Base-by-base conservation (phyloP, 441 rosid species). In the Dalechampia spathulata region DNA sequence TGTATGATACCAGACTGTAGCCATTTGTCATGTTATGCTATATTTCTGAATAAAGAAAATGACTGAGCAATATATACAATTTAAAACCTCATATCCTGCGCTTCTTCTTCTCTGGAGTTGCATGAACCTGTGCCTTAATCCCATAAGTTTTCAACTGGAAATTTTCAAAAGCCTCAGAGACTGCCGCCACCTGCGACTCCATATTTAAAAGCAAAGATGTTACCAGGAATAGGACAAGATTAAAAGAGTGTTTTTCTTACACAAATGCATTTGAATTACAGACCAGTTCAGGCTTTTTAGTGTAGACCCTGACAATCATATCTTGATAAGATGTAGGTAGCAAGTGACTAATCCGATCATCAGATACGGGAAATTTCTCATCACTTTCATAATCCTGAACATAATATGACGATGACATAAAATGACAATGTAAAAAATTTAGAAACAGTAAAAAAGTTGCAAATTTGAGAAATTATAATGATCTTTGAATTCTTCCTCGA, bases 81-180 rank as follows among this genome's bases (percentile, higher is more conserved):
- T 4, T 17, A 22, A 42, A 46, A 48, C 67, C 63, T 68, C 58
- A 73, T 27, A 21, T 21, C 3, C 85, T 78, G 7, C 83, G 75
- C 73, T 80, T 92, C 86, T 86, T 92, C 73, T 83, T 92, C 73
- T 81, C 91, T 2, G 98, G 96, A 16, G 98, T 92, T 37, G 71
- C 75, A 62, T 88, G 96, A 11, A 88, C 90, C 69, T 88, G 98
- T n/a, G 91, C 72, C 76, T 81, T 88, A 55, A 75, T 69, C 65
- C 98, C 98, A 49, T 92, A 84, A 0, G 82, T 81, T 60, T 57
- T 92, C 66, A 92, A 54, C 62, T 92, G 98, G 64, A 92, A 92
- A 57, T 86, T 92, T 49, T 92, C 98, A 60, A 92, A 92, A 57
- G 98, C 98, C 40, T 86, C 91, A 0, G 90, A 78, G 28, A 88